Evolutionary conservation across 441 rosid species (phyloP).

Genomic region (Populus tomentosa): DNA sequence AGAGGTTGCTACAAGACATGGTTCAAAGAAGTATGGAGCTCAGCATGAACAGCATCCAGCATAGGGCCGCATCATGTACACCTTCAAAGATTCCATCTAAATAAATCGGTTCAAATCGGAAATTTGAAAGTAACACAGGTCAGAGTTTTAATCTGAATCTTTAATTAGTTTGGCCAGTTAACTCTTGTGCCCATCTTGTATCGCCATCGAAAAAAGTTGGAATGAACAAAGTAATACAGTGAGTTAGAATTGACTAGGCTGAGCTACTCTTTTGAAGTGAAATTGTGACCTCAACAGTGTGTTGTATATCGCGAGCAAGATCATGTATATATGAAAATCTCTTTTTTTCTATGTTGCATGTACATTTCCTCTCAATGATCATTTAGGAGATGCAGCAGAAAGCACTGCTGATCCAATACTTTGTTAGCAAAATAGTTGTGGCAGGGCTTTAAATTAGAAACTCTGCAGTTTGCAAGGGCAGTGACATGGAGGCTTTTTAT

Average conservation of each 20-base stretch:
- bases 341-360: conserved; percentile 14
- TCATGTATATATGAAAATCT: conserved; percentile 27
- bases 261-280: conserved; percentile 20
- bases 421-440: no score
- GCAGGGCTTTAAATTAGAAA: no score
- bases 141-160: conserved; percentile 24
- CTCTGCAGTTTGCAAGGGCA: no score
- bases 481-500: no score
- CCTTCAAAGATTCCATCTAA: conserved; percentile 27
- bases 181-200: conserved; percentile 7
- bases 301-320: conserved; percentile 29
- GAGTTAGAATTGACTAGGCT: conserved; percentile 21
- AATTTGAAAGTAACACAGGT: conserved; percentile 11
- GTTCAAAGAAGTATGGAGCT: conserved; percentile 71
- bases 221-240: conserved; percentile 13
- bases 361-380: conserved; percentile 8
- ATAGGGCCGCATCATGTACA: conserved; percentile 34
- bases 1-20: conserved; percentile 64
- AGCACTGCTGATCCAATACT: no score
- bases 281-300: conserved; percentile 25
- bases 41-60: conserved; percentile 46
- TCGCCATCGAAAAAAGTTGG: conserved; percentile 21
- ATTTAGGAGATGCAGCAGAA: no score
- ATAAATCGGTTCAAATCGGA: conserved; percentile 8
- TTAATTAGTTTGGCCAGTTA: conserved; percentile 18